Conservation (phyloP, 2,329 filamentous ascomycete genomes). For the Aspergillus versicolor region DNA sequence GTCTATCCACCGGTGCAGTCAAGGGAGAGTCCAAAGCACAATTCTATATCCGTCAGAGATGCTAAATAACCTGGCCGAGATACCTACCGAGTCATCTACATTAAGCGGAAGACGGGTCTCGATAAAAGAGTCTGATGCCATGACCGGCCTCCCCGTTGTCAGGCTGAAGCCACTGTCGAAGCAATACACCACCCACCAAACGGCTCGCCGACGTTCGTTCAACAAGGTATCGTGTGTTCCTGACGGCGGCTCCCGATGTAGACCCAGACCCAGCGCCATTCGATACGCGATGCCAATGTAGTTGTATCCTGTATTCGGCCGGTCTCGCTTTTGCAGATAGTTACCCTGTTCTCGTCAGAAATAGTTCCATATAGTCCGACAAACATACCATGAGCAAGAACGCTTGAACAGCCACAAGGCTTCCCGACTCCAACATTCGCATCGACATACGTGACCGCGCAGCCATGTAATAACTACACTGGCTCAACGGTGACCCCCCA, state of each 20-base stretch:
- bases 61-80: background rate
- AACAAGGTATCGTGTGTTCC: constrained; percentile 8
- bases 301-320: constrained; percentile 54
- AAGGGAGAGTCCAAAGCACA: constrained; percentile 3
- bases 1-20: constrained; percentile 6
- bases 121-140: constrained; percentile 35
- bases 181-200: constrained; percentile 30
- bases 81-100: constrained; percentile 20
- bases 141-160: constrained; percentile 29
- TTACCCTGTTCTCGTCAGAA: constrained; percentile 32
- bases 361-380: no score
- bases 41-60: background rate
- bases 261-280: constrained; percentile 51
- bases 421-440: constrained; percentile 31
- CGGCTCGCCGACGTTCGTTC: constrained; percentile 18
- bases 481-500: constrained; percentile 10
- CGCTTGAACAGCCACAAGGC: constrained; percentile 30
- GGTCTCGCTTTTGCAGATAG: constrained; percentile 53
- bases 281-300: constrained; percentile 52
- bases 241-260: constrained; percentile 44
- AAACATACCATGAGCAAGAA: constrained; percentile 32
- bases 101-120: constrained; percentile 22
- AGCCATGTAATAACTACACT: constrained; percentile 17
- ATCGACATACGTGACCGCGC: constrained; percentile 26
- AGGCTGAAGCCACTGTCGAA: constrained; percentile 33